A percentile compares a stretch with the other conserved stretches of the same genome.
Conservation (phyloP, 2,329 filamentous ascomycete genomes). For the Colletotrichum sidae region DNA sequence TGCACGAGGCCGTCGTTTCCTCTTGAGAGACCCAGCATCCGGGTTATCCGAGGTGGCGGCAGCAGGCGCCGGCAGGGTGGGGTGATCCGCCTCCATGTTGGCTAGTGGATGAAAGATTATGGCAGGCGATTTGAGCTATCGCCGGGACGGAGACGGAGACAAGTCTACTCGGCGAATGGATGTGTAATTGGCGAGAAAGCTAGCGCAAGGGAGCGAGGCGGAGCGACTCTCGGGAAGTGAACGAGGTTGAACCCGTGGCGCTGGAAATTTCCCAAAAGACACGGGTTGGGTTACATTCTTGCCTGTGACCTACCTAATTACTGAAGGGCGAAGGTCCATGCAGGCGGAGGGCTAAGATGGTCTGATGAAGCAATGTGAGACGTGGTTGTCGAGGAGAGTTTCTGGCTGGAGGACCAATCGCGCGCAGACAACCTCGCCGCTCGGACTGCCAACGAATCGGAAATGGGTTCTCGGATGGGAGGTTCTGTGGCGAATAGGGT, state of each 20-base stretch:
- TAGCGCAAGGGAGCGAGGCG: no score
- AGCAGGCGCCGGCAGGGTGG: background rate
- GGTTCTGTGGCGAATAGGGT: background rate
- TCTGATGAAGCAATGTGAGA: conserved; percentile 12
- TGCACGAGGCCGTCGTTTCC: conserved; percentile 32
- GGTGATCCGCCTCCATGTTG: conserved; percentile 20
- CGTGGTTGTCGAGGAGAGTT: conserved; percentile 14
- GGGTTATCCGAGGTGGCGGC: conserved; percentile 18
- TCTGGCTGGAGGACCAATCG: conserved; percentile 3
- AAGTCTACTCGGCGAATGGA: background rate
- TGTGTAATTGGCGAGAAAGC: no score
- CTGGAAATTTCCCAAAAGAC: no score
- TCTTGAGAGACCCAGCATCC: conserved; percentile 24
- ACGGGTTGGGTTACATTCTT: background rate
- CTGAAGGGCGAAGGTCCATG: background rate
- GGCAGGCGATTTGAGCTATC: no score
- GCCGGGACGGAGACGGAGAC: background rate
- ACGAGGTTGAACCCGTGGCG: no score
- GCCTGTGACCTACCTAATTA: background rate
- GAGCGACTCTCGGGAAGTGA: no score
- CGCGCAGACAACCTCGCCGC: conserved; percentile 8
- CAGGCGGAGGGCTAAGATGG: background rate
- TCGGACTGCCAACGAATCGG: conserved; percentile 20
- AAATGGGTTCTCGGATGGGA: background rate
- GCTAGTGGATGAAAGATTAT: no score